A percentile compares a stretch with the other conserved stretches of the same genome.
Conservation (phyloP, 148 eudicot species). For the Dysphania ambrosioides region DNA sequence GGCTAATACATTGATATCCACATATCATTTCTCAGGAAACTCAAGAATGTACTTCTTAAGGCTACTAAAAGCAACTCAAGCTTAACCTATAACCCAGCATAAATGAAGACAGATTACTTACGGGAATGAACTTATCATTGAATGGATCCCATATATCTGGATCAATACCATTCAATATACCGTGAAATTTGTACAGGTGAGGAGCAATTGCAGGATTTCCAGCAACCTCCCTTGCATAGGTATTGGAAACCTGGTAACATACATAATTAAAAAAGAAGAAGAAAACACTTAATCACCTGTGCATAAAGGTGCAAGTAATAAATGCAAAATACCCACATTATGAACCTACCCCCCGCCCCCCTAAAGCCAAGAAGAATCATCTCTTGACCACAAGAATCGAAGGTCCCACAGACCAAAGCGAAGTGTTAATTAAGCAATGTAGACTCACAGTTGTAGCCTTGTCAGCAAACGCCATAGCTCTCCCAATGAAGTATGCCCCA, state of each 20-base stretch:
- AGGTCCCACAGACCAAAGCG: too few species aligned
- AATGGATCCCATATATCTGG: constrained; percentile 95
- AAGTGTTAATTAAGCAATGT: background rate
- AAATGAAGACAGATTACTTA: constrained; percentile 37
- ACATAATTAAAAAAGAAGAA: background rate
- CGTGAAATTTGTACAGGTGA: constrained; percentile 80
- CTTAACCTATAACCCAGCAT: background rate
- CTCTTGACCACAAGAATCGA: background rate
- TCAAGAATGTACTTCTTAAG: background rate
- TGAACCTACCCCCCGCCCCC: too few species aligned
- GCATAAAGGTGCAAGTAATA: background rate
- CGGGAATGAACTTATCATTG: constrained; percentile 86
- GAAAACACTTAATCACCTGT: background rate
- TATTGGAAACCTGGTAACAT: constrained; percentile 69
- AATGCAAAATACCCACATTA: too few species aligned
- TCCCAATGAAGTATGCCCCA: constrained; percentile 64
- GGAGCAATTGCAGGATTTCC: constrained; percentile 76
- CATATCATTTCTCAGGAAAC: background rate
- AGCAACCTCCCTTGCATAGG: constrained; percentile 87
- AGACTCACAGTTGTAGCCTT: constrained; percentile 88
- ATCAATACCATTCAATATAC: constrained; percentile 95
- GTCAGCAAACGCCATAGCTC: constrained; percentile 70
- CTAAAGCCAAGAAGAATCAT: background rate
- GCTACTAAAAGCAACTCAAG: background rate
- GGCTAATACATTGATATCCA: background rate